Evolutionary conservation across 2,329 filamentous ascomycete genomes (phyloP).

Genomic region (Hypoxylon sp.): DNA sequence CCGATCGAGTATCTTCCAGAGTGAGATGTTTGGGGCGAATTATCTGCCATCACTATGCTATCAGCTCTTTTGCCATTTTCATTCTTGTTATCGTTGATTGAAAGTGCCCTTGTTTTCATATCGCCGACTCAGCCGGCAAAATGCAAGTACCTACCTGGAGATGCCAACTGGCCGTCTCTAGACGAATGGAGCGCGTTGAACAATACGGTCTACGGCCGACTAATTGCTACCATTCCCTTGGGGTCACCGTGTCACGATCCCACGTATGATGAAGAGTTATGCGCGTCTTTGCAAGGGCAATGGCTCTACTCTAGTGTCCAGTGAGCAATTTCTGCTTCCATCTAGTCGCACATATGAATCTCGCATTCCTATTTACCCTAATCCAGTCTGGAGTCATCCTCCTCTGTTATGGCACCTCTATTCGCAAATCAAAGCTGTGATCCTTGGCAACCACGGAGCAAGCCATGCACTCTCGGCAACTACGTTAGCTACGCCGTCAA

Average conservation of each 20-base stretch:
- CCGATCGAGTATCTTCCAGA: background rate
- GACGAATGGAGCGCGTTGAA: slow-evolving; percentile 56
- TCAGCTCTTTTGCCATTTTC: slow-evolving; percentile 2
- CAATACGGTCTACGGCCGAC: slow-evolving; percentile 58
- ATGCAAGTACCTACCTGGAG: slow-evolving; percentile 41
- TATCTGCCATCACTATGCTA: slow-evolving; percentile 8
- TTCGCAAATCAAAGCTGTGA: slow-evolving; percentile 53
- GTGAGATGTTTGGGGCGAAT: background rate
- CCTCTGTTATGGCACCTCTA: slow-evolving; percentile 52
- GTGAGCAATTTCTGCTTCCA: slow-evolving; percentile 40
- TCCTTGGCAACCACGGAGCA: slow-evolving; percentile 59
- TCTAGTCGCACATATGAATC: background rate
- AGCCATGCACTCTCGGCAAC: slow-evolving; percentile 57
- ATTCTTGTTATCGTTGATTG: background rate
- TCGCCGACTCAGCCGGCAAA: background rate
- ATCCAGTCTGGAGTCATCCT: slow-evolving; percentile 46
- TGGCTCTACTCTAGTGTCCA: slow-evolving; percentile 47
- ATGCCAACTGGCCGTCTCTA: slow-evolving; percentile 42
- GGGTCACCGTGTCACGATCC: slow-evolving; percentile 61
- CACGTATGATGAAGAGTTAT: slow-evolving; percentile 56
- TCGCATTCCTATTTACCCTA: slow-evolving; percentile 5
- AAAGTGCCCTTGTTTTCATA: slow-evolving; percentile 5
- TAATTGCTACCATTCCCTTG: slow-evolving; percentile 62
- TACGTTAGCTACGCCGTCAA: slow-evolving; percentile 52
- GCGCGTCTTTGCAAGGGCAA: slow-evolving; percentile 51